Conservation (phyloP, 2,329 filamentous ascomycete genomes). For the Penicillium sp. region DNA sequence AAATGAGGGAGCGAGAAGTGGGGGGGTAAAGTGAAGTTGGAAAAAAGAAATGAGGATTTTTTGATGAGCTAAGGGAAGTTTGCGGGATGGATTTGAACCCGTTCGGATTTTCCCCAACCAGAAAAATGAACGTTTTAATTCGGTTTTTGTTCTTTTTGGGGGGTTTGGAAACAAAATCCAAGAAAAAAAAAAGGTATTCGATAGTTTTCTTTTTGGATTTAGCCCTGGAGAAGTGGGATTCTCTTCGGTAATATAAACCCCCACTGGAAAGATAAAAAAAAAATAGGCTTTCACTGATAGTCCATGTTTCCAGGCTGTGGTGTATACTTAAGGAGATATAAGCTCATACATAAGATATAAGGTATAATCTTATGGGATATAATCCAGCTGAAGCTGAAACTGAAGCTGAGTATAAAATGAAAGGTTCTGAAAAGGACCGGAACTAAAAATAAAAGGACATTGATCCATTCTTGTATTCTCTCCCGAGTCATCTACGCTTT, state of each 20-base stretch:
- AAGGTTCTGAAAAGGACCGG: background rate
- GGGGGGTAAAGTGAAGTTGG: constrained; percentile 16
- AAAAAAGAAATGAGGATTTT: constrained; percentile 19
- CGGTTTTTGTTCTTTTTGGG: background rate
- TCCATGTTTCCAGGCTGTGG: background rate
- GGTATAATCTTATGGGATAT: background rate
- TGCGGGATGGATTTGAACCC: constrained; percentile 29
- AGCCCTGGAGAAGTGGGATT: constrained; percentile 1
- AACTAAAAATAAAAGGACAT: background rate
- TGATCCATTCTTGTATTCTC: constrained; percentile 1
- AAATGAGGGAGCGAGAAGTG: constrained; percentile 2
- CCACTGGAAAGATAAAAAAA: background rate
- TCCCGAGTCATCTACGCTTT: background rate
- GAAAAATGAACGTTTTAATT: background rate
- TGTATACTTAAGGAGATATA: background rate
- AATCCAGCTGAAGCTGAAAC: background rate
- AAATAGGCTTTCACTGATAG: background rate
- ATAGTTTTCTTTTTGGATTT: background rate
- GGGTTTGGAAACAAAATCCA: background rate
- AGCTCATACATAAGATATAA: background rate
- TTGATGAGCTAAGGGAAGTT: constrained; percentile 40
- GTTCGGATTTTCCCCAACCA: constrained; percentile 15
- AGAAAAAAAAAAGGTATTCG: background rate
- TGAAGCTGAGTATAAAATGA: background rate
- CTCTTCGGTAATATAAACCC: background rate